A percentile compares a stretch with the other conserved stretches of the same genome.
phyloP scores from a whole-genome alignment of 1,284 basidiomycete genomes.

The Pseudozyma sp. region DNA sequence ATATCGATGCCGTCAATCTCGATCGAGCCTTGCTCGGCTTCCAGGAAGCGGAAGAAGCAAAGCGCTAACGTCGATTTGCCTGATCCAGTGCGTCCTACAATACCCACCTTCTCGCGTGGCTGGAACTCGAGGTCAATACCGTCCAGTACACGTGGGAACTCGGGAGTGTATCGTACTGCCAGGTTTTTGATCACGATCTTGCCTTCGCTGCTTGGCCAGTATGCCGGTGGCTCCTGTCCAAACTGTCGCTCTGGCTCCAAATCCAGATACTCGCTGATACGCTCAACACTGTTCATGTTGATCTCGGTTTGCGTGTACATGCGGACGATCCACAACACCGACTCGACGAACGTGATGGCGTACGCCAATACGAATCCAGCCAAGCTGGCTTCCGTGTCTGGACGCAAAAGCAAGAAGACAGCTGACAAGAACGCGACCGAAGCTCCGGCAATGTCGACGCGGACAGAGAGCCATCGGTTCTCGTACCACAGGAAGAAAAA shows the following conservation, averaged over 20 bases:
- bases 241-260: constrained; percentile 58
- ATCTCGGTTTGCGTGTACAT: constrained; percentile 68
- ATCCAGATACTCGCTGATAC: constrained; percentile 66
- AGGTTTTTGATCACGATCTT: constrained; percentile 64
- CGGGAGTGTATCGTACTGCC: constrained; percentile 66
- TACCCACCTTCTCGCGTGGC: constrained; percentile 68
- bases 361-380: constrained; percentile 64
- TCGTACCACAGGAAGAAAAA: constrained; percentile 73
- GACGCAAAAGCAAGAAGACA: constrained; percentile 73
- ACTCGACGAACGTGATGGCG: constrained; percentile 75
- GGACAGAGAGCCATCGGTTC: constrained; percentile 70
- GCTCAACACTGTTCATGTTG: constrained; percentile 69
- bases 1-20: constrained; percentile 89
- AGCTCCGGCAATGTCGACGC: constrained; percentile 66
- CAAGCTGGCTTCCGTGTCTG: constrained; percentile 64
- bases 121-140: constrained; percentile 62
- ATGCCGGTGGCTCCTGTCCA: constrained; percentile 65
- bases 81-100: constrained; percentile 77
- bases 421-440: constrained; percentile 65
- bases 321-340: constrained; percentile 70
- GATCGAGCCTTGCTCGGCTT: constrained; percentile 83
- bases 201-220: constrained; percentile 67
- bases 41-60: constrained; percentile 94
- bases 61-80: constrained; percentile 91
- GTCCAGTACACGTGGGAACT: constrained; percentile 65